A percentile compares a stretch with the other conserved stretches of the same genome.
These are phyloP conservation scores for Arabidopsis suecica DNA, from an alignment of 345 rosid species.

Conservation along the genomic window DNA sequence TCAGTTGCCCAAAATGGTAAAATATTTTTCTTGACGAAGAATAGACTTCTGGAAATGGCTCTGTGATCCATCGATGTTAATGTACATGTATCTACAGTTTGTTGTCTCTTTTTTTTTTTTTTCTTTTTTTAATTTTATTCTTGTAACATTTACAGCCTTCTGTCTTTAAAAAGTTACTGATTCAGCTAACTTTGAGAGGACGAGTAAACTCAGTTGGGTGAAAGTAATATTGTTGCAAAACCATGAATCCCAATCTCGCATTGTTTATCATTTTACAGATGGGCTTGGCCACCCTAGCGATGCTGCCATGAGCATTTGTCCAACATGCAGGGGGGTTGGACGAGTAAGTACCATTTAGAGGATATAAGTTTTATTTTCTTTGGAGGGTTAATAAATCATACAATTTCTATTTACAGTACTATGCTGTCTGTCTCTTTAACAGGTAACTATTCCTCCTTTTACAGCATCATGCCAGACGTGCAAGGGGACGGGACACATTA, in stretches of 20 bases:
- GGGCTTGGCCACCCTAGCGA: conserved; percentile 73
- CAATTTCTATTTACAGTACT: conserved; percentile 28
- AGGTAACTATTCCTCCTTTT: conserved; percentile 96
- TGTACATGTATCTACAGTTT: conserved; percentile 13
- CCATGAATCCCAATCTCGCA: conserved; percentile 13
- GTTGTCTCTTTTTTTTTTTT: not conserved
- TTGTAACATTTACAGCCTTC: conserved; percentile 5
- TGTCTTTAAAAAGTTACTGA: conserved; percentile 11
- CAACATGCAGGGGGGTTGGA: conserved; percentile 86
- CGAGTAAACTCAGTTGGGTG: conserved; percentile 7
- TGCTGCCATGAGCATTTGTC: conserved; percentile 67
- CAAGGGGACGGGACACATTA: conserved; percentile 70
- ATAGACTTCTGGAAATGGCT: conserved; percentile 20
- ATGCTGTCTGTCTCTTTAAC: conserved; percentile 38
- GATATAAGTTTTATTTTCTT: conserved; percentile 17
- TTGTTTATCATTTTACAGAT: conserved; percentile 56
- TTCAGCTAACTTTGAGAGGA: conserved; percentile 18
- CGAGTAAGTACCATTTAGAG: conserved; percentile 61
- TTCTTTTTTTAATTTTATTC: not conserved
- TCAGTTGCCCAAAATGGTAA: conserved; percentile 13
- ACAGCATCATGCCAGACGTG: conserved; percentile 78
- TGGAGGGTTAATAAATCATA: conserved; percentile 10
- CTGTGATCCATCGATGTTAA: not conserved
- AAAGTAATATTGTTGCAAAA: conserved; percentile 26
- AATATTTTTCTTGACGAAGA: not conserved